Percentiles rank a stretch among this genome's conserved stretches.
phyloP scores from a whole-genome alignment of 179 eudicot species.

The Camellia oleifera region DNA sequence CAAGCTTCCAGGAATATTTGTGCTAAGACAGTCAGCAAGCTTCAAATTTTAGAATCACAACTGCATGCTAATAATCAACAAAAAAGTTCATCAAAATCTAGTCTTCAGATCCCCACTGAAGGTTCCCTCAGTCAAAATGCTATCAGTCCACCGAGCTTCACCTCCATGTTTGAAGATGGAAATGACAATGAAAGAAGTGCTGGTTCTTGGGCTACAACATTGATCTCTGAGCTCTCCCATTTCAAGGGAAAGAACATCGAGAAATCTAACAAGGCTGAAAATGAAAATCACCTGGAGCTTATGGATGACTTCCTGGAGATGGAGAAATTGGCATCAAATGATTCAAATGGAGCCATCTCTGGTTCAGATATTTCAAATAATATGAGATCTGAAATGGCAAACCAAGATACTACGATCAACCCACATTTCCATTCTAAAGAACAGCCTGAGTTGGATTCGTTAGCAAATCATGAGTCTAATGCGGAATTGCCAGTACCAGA shows the following conservation, averaged over 20 bases:
- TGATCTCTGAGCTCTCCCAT: constrained; percentile 53
- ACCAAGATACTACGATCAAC: constrained; percentile 18
- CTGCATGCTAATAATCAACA: constrained; percentile 39
- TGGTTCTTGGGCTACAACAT: constrained; percentile 66
- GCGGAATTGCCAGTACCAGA: constrained; percentile 16
- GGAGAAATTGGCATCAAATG: constrained; percentile 81
- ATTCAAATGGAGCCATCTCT: constrained; percentile 24
- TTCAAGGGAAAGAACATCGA: constrained; percentile 44
- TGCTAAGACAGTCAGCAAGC: constrained; percentile 82
- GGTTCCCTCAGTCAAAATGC: constrained; percentile 41
- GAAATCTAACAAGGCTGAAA: constrained; percentile 49
- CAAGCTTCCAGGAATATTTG: constrained; percentile 77
- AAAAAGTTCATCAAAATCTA: constrained; percentile 32
- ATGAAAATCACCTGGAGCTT: constrained; percentile 62
- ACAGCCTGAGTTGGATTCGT: constrained; percentile 22
- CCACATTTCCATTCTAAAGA: constrained; percentile 24
- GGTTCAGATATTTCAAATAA: constrained; percentile 22
- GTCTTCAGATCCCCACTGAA: constrained; percentile 28
- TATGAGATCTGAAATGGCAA: constrained; percentile 24
- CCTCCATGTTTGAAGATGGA: constrained; percentile 82
- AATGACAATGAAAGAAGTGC: constrained; percentile 73
- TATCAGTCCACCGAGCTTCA: constrained; percentile 67
- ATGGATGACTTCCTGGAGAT: constrained; percentile 98
- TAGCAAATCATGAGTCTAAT: constrained; percentile 14
- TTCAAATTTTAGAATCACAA: constrained; percentile 73